A percentile compares a stretch with the other conserved stretches of the same genome.
Evolutionary conservation across 2,329 filamentous ascomycete species (phyloP).

Genomic region (Claviceps cyperi): DNA sequence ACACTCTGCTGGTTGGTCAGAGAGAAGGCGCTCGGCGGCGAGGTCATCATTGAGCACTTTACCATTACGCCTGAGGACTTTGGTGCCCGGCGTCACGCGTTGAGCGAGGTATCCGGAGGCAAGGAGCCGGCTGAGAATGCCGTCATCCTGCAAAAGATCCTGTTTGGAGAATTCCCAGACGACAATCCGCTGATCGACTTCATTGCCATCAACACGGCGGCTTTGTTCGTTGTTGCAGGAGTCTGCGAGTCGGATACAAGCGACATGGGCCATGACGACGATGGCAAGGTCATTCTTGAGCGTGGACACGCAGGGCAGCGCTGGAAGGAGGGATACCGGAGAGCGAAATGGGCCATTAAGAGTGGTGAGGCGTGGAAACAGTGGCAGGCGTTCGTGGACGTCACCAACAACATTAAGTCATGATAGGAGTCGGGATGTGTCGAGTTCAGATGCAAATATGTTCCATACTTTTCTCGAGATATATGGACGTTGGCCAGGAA

Average conservation of each 20-base stretch:
- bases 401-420: constrained; percentile 45
- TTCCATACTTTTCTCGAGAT: too few relatives aligned
- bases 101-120: constrained; percentile 67
- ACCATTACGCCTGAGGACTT: constrained; percentile 72
- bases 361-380: constrained; percentile 76
- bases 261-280: constrained; percentile 65
- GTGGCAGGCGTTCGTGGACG: constrained; percentile 71
- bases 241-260: constrained; percentile 74
- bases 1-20: constrained; percentile 81
- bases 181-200: constrained; percentile 85
- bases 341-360: constrained; percentile 75
- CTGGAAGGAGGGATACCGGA: constrained; percentile 88
- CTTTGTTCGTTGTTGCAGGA: constrained; percentile 72
- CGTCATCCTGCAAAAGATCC: constrained; percentile 60
- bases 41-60: constrained; percentile 57
- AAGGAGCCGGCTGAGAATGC: constrained; percentile 83
- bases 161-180: constrained; percentile 55
- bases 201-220: constrained; percentile 85
- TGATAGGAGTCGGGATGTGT: background rate
- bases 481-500: too few relatives aligned
- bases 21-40: constrained; percentile 25
- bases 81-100: constrained; percentile 59
- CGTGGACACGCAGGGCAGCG: constrained; percentile 71
- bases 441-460: background rate
- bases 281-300: constrained; percentile 67